These are phyloP conservation scores for Warburgia ugandensis DNA, from an alignment of 164 flowering plant genomes.

Conservation along the genomic window DNA sequence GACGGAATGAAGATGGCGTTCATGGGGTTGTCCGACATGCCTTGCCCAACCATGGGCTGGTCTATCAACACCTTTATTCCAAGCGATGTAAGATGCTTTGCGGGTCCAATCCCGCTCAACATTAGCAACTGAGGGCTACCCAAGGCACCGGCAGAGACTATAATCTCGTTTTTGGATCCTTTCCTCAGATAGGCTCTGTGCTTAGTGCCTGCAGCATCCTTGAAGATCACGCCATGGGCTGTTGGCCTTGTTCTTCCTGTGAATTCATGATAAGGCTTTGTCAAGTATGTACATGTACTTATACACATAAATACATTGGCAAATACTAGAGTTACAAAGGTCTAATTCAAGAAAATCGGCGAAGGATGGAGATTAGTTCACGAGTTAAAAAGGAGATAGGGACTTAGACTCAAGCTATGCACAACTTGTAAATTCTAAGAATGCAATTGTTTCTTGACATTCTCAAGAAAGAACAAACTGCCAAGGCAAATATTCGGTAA, in stretches of 20 bases:
- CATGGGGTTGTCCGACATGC: conserved; percentile 82
- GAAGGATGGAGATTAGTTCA: no score
- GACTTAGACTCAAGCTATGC: no score
- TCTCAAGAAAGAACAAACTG: no score
- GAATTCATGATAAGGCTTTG: not conserved
- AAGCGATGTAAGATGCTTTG: conserved; percentile 18
- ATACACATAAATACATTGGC: no score
- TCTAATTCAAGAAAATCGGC: no score
- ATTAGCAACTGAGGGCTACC: conserved; percentile 88
- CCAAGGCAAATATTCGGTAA: no score
- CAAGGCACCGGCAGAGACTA: conserved; percentile 59
- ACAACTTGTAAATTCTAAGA: no score
- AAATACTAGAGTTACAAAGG: no score
- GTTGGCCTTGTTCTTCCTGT: conserved; percentile 32
- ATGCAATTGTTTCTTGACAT: no score
- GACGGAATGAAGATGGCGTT: conserved; percentile 66
- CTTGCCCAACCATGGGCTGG: conserved; percentile 66
- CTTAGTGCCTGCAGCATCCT: conserved; percentile 29
- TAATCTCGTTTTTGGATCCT: conserved; percentile 37
- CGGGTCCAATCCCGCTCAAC: conserved; percentile 16
- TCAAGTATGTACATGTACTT: no score
- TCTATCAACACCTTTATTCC: conserved; percentile 43
- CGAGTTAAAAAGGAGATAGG: no score
- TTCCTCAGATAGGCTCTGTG: conserved; percentile 41
- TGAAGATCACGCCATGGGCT: conserved; percentile 51